These are phyloP conservation scores for Colletotrichum musicola DNA, from an alignment of 2,329 filamentous ascomycete species.

Conservation along the genomic window DNA sequence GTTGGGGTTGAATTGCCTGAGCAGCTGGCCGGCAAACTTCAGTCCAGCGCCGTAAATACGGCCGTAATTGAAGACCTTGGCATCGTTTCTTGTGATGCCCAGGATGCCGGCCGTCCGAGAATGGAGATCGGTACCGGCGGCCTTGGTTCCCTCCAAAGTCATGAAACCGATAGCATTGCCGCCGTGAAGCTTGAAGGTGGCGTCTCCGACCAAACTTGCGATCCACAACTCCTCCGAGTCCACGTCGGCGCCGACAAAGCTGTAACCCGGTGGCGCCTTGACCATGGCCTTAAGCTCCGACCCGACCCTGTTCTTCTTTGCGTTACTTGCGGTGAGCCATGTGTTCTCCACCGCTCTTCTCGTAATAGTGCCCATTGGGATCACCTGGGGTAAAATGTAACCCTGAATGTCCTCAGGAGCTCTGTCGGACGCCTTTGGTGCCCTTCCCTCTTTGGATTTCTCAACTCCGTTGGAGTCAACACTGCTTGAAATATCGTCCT, in stretches of 20 bases:
- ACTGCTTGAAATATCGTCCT: conserved; percentile 66
- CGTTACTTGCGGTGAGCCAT: conserved; percentile 97
- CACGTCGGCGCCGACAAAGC: conserved; percentile 96
- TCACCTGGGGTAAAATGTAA: conserved; percentile 93
- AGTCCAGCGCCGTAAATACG: conserved; percentile 98
- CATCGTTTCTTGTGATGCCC: conserved; percentile 93
- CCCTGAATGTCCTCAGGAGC: conserved; percentile 59
- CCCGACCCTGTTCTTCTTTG: conserved; percentile 94
- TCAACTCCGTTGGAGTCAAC: conserved; percentile 21
- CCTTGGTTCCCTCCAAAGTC: conserved; percentile 96
- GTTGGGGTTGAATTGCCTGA: conserved; percentile 92
- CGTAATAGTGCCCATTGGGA: conserved; percentile 98
- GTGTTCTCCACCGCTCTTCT: conserved; percentile 96
- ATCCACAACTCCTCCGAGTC: conserved; percentile 99
- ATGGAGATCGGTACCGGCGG: conserved; percentile 92
- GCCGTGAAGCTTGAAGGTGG: conserved; percentile 93
- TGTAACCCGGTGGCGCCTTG: conserved; percentile 88
- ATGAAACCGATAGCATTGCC: conserved; percentile 99
- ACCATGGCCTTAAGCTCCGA: conserved; percentile 99
- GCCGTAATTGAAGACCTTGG: conserved; percentile 98
- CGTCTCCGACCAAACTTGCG: conserved; percentile 92
- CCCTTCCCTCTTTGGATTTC: conserved; percentile 37
- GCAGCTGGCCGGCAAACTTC: conserved; percentile 89
- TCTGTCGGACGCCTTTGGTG: conserved; percentile 38
- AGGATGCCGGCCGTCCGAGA: conserved; percentile 93